Percentiles rank a stretch among this genome's conserved stretches.
Evolutionary conservation across 139 green algal genomes (phyloP).

Genomic region (Parachlorella kessleri): DNA sequence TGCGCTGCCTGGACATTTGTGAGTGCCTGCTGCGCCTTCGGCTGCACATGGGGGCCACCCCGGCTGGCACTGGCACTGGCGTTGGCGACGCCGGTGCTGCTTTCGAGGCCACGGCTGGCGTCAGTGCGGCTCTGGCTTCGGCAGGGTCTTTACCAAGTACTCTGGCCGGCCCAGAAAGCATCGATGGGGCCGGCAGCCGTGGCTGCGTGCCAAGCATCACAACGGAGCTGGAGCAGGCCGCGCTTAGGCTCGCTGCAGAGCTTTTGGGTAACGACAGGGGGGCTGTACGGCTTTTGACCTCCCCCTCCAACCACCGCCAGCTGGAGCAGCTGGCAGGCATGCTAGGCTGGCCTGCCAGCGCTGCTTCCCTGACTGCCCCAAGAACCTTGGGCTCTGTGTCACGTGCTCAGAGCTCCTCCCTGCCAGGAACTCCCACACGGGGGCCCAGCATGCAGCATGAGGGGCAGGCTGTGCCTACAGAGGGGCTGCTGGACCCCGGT

Average conservation of each 20-base stretch:
- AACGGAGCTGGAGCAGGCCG: conserved; percentile 1
- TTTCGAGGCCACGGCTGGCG: no score
- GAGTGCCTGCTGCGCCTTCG: not conserved
- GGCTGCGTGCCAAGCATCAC: no score
- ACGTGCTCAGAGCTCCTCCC: not conserved
- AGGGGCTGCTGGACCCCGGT: no score
- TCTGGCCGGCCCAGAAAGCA: no score
- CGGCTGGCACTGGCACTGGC: no score
- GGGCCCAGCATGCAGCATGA: not conserved
- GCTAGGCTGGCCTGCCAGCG: conserved; percentile 7
- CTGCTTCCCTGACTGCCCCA: not conserved
- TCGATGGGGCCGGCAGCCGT: not conserved
- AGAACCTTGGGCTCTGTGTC: not conserved
- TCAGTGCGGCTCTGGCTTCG: no score
- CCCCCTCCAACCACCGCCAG: not conserved
- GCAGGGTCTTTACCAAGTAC: no score
- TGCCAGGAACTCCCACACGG: not conserved
- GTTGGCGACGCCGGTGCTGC: no score
- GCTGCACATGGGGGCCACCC: no score
- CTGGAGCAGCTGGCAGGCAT: not conserved
- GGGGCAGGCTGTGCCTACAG: not conserved
- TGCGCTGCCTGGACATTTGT: conserved; percentile 22
- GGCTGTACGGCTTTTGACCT: not conserved
- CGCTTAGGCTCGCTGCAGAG: conserved; percentile 1
- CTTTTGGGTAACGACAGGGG: not conserved